Conservation (phyloP, 805 yeast species). For the Danielozyma ontarioensis region DNA sequence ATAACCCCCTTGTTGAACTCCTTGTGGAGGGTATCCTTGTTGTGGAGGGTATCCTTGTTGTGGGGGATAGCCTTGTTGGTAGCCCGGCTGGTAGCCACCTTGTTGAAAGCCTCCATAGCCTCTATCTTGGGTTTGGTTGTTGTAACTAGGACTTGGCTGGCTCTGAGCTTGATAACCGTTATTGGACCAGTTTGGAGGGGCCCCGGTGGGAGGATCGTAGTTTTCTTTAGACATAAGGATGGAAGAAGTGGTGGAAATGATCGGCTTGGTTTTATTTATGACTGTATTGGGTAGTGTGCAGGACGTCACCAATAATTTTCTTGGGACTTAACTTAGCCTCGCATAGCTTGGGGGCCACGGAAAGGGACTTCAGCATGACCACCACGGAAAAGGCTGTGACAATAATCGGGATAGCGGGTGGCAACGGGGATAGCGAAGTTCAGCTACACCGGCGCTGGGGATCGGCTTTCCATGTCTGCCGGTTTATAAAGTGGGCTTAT, state of each 20-base stretch:
- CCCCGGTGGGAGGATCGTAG: constrained; percentile 23
- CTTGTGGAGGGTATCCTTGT: constrained; percentile 22
- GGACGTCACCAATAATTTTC: neutral
- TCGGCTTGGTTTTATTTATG: neutral
- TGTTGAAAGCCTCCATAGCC: constrained; percentile 22
- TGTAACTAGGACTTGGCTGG: constrained; percentile 10
- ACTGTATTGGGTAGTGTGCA: neutral
- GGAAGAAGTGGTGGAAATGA: neutral
- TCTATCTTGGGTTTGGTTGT: constrained; percentile 11
- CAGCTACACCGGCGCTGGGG: no score
- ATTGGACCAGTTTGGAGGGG: constrained; percentile 21
- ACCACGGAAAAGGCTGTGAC: no score
- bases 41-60: constrained; percentile 20
- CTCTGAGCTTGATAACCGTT: constrained; percentile 8
- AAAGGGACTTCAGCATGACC: no score
- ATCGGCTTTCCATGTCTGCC: no score
- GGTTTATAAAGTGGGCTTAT: no score
- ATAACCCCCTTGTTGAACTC: constrained; percentile 26
- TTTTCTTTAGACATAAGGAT: constrained; percentile 6
- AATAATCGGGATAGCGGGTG: no score
- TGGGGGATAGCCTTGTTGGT: constrained; percentile 9
- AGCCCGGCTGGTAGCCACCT: constrained; percentile 16
- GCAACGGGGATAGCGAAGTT: no score
- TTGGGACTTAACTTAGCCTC: neutral
- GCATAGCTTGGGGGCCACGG: no score